A percentile compares a stretch with the other conserved stretches of the same genome.
phyloP scores from a whole-genome alignment of 2,329 filamentous ascomycete genomes.

The Exserohilum rostratum region DNA sequence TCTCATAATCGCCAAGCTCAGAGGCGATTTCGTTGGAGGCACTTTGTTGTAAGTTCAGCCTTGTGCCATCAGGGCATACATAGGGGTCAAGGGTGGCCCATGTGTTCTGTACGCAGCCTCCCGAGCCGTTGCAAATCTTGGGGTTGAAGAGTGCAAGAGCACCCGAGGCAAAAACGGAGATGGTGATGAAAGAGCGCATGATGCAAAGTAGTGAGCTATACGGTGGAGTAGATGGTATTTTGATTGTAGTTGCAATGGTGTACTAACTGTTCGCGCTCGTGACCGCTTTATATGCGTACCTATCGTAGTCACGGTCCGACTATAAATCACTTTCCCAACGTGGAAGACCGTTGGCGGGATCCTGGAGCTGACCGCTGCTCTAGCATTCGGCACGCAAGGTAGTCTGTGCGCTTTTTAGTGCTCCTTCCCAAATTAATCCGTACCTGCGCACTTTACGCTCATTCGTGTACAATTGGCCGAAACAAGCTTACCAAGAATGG shows the following conservation, averaged over 20 bases:
- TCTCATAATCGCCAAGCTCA: neutral
- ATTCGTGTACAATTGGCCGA: neutral
- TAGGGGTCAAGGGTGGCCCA: neutral
- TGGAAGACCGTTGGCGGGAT: neutral
- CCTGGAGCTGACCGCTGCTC: neutral
- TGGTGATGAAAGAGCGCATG: neutral
- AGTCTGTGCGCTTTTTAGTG: neutral
- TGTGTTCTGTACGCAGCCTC: neutral
- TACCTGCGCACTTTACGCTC: neutral
- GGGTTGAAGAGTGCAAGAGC: neutral
- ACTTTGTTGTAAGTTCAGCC: neutral
- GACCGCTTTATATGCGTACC: neutral
- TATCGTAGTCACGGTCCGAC: neutral
- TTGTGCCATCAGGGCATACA: neutral
- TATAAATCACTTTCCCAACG: neutral
- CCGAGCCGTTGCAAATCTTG: neutral
- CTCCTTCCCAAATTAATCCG: neutral
- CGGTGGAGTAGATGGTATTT: neutral
- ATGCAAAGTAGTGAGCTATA: neutral
- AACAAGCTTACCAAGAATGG: neutral
- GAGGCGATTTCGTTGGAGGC: neutral
- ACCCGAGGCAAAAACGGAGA: neutral
- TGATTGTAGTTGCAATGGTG: neutral
- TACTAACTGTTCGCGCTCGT: neutral
- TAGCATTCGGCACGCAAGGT: neutral